phyloP scores from a whole-genome alignment of 345 rosid genomes.

The Lepidium didymum region DNA sequence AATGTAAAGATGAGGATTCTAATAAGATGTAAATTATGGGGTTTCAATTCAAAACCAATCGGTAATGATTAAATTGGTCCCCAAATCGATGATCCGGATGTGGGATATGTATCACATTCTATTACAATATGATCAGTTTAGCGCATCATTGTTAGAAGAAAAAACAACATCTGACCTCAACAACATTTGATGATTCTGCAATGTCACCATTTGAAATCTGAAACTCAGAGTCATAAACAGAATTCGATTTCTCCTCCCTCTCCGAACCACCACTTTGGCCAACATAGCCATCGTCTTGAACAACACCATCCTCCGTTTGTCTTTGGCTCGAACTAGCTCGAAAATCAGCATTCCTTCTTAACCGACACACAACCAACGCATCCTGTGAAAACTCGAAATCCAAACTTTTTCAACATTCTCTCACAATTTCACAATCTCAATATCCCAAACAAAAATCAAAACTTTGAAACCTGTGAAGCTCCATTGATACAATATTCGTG shows the following conservation, averaged over 20 bases:
- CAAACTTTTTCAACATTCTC: not conserved
- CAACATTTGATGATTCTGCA: constrained; percentile 40
- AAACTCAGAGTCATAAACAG: constrained; percentile 43
- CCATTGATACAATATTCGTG: constrained; percentile 73
- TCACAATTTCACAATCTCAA: not conserved
- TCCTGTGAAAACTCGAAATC: constrained; percentile 34
- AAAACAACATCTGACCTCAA: constrained; percentile 32
- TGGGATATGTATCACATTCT: too few species aligned
- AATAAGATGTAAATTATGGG: too few species aligned
- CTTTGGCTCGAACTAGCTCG: constrained; percentile 26
- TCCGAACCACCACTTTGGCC: constrained; percentile 27
- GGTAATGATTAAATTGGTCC: too few species aligned
- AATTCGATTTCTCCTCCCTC: constrained; percentile 32
- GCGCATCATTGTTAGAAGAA: too few species aligned
- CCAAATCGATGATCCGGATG: too few species aligned
- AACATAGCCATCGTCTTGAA: constrained; percentile 23
- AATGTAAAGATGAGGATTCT: too few species aligned
- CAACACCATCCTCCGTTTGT: constrained; percentile 20
- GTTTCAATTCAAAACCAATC: too few species aligned
- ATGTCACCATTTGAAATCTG: constrained; percentile 29
- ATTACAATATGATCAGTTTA: too few species aligned
- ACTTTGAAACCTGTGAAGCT: constrained; percentile 46
- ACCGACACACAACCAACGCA: constrained; percentile 74
- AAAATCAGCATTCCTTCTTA: constrained; percentile 61
- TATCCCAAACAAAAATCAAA: not conserved